Evolutionary conservation across 345 rosid genomes (phyloP).

Genomic region (Schrenkiella parvula): DNA sequence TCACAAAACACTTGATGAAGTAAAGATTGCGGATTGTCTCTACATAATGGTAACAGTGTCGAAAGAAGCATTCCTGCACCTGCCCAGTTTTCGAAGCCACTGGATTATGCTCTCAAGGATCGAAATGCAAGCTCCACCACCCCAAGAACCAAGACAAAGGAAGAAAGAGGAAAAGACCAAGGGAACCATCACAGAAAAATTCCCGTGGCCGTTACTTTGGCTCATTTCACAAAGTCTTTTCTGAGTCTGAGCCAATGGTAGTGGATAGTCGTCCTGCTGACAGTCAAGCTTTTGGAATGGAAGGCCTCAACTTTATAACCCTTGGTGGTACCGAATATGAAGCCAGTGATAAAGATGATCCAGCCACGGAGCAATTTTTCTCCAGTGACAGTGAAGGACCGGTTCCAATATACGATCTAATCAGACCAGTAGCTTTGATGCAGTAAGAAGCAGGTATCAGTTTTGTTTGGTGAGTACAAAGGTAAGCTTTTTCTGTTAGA

Average conservation of each 20-base stretch:
- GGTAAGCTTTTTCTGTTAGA: slow-evolving; percentile 22
- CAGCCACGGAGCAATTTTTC: slow-evolving; percentile 19
- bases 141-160: slow-evolving; percentile 61
- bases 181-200: slow-evolving; percentile 38
- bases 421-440: slow-evolving; percentile 53
- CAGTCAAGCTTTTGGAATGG: slow-evolving; percentile 29
- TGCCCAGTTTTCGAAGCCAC: slow-evolving; percentile 76
- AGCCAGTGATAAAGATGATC: slow-evolving; percentile 33
- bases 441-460: slow-evolving; percentile 18
- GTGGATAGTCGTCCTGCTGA: slow-evolving; percentile 26
- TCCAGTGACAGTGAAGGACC: slow-evolving; percentile 31
- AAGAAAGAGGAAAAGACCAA: slow-evolving; percentile 57
- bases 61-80: slow-evolving; percentile 86
- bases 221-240: slow-evolving; percentile 18
- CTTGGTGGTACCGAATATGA: slow-evolving; percentile 51
- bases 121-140: slow-evolving; percentile 91
- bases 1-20: slow-evolving; percentile 25
- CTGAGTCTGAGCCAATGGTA: slow-evolving; percentile 34
- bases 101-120: slow-evolving; percentile 74
- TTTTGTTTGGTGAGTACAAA: slow-evolving; percentile 14
- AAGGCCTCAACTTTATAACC: slow-evolving; percentile 48
- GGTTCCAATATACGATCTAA: slow-evolving; percentile 40
- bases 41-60: slow-evolving; percentile 68
- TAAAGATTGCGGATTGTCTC: slow-evolving; percentile 28
- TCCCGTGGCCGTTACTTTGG: slow-evolving; percentile 69